phyloP scores from a whole-genome alignment of 1,139 yeast species.

The Kodamaea plutei region DNA sequence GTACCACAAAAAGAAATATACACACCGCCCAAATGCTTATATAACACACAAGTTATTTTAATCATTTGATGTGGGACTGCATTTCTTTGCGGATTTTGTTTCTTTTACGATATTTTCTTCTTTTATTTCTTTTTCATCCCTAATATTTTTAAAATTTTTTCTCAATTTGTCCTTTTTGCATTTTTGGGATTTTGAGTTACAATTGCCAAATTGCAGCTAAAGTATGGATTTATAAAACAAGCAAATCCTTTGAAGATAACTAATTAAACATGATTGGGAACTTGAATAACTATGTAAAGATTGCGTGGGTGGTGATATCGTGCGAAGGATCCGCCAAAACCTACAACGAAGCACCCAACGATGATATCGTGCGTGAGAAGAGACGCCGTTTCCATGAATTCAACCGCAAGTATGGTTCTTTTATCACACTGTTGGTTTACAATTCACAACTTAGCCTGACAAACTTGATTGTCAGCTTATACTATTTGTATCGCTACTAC shows the following conservation, averaged over 20 bases:
- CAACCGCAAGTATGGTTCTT: conserved; percentile 17
- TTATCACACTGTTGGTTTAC: conserved; percentile 18
- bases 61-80: too few relatives aligned
- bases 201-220: conserved; percentile 4
- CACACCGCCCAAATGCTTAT: too few relatives aligned
- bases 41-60: too few relatives aligned
- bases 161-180: not conserved
- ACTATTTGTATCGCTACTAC: conserved; percentile 28
- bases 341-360: too few relatives aligned
- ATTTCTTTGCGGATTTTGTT: not conserved
- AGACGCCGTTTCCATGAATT: conserved; percentile 12
- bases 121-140: not conserved
- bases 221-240: conserved; percentile 4
- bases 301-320: conserved; percentile 13
- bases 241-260: conserved; percentile 1
- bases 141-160: conserved; percentile 1
- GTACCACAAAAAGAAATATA: too few relatives aligned
- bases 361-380: conserved; percentile 2
- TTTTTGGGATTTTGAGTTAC: conserved; percentile 2
- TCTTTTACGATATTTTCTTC: not conserved
- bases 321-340: not conserved
- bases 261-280: not conserved
- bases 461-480: conserved; percentile 29
- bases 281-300: conserved; percentile 7
- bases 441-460: conserved; percentile 29